Percentiles rank a stretch among this genome's conserved stretches.
Conservation (phyloP, 1,284 basidiomycete species). For the Thecaphora thlaspeos region DNA sequence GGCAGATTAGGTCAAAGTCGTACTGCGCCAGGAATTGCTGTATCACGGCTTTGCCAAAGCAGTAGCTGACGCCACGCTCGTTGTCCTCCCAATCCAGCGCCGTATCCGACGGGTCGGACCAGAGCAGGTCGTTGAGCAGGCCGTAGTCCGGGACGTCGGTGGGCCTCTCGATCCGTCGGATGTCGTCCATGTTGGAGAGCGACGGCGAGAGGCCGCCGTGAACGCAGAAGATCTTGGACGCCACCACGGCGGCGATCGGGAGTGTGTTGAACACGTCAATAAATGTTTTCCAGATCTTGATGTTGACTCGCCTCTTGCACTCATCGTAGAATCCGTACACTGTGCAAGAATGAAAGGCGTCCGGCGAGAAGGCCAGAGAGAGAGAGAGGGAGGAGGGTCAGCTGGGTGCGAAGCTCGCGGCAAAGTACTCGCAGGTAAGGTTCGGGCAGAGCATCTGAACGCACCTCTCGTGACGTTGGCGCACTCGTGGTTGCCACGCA, state of each 20-base stretch:
- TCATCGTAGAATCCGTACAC: conserved; percentile 62
- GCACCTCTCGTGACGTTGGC: conserved; percentile 95
- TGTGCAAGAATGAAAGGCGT: no score
- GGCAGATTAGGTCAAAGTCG: conserved; percentile 98
- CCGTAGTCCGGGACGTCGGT: conserved; percentile 99
- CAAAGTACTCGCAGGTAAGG: conserved; percentile 93
- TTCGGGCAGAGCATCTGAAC: no score
- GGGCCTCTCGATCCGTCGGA: conserved; percentile 96
- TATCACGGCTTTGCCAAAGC: conserved; percentile 97
- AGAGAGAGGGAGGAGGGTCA: no score
- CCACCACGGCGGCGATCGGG: conserved; percentile 90
- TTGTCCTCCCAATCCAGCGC: conserved; percentile 99
- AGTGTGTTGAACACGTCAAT: conserved; percentile 61
- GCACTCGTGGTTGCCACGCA: conserved; percentile 57
- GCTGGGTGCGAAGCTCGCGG: no score
- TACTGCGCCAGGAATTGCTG: conserved; percentile 95
- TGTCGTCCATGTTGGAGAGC: conserved; percentile 99
- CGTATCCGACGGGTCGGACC: conserved; percentile 99
- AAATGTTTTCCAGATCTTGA: conserved; percentile 94
- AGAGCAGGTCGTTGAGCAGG: conserved; percentile 93
- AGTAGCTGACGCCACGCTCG: conserved; percentile 95
- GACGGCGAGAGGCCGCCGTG: conserved; percentile 92
- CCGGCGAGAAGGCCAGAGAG: no score
- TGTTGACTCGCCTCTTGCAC: conserved; percentile 88
- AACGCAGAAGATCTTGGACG: conserved; percentile 95